Evolutionary conservation across 257 asterid species (phyloP), one percentile per base, ranked within the genome.

Genomic region (Solanum acaule): DNA sequence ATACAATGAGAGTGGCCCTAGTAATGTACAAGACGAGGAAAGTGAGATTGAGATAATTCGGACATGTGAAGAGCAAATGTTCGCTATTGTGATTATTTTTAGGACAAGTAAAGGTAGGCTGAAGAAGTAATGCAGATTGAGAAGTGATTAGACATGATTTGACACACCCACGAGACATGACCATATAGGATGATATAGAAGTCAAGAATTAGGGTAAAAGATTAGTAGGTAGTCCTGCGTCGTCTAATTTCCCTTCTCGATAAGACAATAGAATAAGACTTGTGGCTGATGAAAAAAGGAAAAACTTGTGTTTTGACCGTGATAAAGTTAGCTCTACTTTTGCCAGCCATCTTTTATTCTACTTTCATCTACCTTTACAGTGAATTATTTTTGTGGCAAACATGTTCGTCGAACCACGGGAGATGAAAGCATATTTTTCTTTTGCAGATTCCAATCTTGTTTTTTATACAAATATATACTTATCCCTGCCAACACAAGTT

Each of bases 321-420:
- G 40, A 46, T 81, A 81, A 81, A 81, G 85, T 81, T 46, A 3
- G 2, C 12, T n/a, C 27, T 46, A 81, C 86, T 81, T 81, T 49
- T 29, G 42, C 29, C 70, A 49, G 42, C 29, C 27, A 81, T 81
- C 38, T 46, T 81, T 46, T 81, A 15, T 81, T 49, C 68, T 40
- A 81, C 86, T 46, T 81, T 81, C 68, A 46, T 42, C 4, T 16
- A 81, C 67, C 86, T 81, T 81, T 46, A 29, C 86, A 81, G 86
- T 81, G 86, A 49, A 42, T 8, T 79, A 16, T 42, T 49, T 46
- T 46, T 29, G 86, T 81, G 86, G 86, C 86, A 81, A 81, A 81
- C 86, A 81, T 81, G 86, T 81, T 81, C 70, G 27, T 81, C 5
- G 86, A 81, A 81, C 68, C 86, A 81, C 44, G 70, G 29, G 85